Evolutionary conservation across 352 stramenopile species (phyloP), one percentile per base, ranked within the genome.

Genomic region (Phytophthora pluvialis): DNA sequence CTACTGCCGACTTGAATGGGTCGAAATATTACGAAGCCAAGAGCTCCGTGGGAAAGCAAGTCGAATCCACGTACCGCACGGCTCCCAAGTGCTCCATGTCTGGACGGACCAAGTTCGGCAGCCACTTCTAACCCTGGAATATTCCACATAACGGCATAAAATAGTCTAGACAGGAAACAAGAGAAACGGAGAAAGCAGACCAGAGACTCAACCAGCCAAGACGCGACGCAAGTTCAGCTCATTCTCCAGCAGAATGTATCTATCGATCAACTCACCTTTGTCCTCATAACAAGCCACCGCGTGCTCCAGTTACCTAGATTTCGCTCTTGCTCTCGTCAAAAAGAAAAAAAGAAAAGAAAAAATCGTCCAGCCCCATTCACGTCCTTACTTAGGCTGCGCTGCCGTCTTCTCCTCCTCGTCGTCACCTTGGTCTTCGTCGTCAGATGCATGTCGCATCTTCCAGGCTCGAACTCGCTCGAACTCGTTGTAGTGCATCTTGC

Each of bases 401-500:
- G 28, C 31, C 25, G 45, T 36, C 16, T 62, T 67, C n/a, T 62
- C 31, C 13, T 75, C 26, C 4, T 59, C 54, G 15, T 83, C 63
- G 0, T 82, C 63, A 2, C 85, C 73, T 11, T 81, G 48, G 4
- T 83, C 77, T 0, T 80, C 28, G 3, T 85, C 78, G 0, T 89
- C 77, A 6, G 64, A 46, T 33, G 58, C 50, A 57, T 94, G 83
- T 47, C 77, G 51, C 72, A 88, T 75, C 21, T 81, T 79, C 84
- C 84, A 93, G 44, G 77, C 74, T 21, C 87, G 86, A 64, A 93
- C 70, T 21, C 72, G 45, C 55, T 93, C 75, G 54, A 90, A 93
- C 55, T 94, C 86, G 50, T 94, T 94, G 79, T 94, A 94, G 72
- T 94, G 86, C 55, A 52, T 61, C 58, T 94, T 94, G 54, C 86